Evolutionary conservation across 768 basidiomycete species (phyloP).

Genomic region (Basidioascus undulatus): DNA sequence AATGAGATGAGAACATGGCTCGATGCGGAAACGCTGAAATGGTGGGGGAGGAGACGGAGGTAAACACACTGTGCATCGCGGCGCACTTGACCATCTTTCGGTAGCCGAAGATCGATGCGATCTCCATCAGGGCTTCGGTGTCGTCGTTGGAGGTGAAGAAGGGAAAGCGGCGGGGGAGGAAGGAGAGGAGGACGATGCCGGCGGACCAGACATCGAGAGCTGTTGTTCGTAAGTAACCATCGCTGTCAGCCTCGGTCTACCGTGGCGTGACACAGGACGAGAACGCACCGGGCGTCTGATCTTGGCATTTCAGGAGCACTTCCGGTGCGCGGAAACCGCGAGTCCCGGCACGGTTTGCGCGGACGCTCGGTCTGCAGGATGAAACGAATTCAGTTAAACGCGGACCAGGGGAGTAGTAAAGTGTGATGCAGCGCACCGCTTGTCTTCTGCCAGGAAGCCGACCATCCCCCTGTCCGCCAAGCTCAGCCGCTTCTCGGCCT

Average conservation of each 20-base stretch:
- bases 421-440: constrained; percentile 27
- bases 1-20: background rate
- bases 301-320: constrained; percentile 76
- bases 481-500: constrained; percentile 4
- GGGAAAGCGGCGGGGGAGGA: constrained; percentile 77
- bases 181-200: constrained; percentile 76
- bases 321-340: constrained; percentile 93
- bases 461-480: constrained; percentile 29
- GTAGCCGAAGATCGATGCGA: constrained; percentile 62
- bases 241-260: too few relatives aligned
- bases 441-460: constrained; percentile 53
- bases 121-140: constrained; percentile 84
- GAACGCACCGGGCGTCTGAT: constrained; percentile 64
- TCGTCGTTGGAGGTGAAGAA: constrained; percentile 85
- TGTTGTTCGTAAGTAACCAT: constrained; percentile 18
- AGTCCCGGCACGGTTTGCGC: constrained; percentile 90
- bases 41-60: background rate
- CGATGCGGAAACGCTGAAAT: background rate
- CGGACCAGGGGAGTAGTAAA: too few relatives aligned
- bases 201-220: constrained; percentile 94
- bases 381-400: background rate
- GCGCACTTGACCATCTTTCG: constrained; percentile 63
- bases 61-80: constrained; percentile 54
- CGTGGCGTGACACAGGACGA: background rate
- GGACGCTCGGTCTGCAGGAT: constrained; percentile 39